Conservation (phyloP, 176 grass and related monocot species). For the Lolium perenne region DNA sequence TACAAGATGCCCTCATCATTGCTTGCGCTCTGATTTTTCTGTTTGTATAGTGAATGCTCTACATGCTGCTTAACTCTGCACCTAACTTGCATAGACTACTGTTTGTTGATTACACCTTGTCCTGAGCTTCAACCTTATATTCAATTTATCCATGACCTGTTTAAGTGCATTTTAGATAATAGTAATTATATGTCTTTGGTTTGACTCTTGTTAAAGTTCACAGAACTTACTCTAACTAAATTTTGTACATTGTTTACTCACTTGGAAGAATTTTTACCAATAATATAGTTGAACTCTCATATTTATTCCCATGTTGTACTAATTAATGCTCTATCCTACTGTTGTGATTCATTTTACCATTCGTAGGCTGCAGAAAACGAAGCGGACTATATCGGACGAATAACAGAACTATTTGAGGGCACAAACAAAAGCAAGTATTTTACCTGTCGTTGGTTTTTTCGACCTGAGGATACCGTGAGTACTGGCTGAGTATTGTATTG, state of each 20-base stretch:
- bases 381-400: constrained; percentile 74
- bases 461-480: constrained; percentile 73
- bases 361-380: constrained; percentile 62
- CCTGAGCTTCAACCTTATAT: not conserved
- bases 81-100: not conserved
- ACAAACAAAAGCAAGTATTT: constrained; percentile 54
- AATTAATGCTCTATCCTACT: not conserved
- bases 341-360: not conserved
- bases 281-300: not conserved
- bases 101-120: not conserved
- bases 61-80: not conserved
- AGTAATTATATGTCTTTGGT: too few relatives aligned
- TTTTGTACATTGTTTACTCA: not conserved
- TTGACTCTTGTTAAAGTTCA: not conserved
- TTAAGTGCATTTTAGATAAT: not conserved
- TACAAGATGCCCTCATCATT: not conserved
- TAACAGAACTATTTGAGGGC: constrained; percentile 78
- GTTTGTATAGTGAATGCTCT: not conserved
- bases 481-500: not conserved
- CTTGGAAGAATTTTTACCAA: not conserved
- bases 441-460: constrained; percentile 80
- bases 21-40: too few relatives aligned
- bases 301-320: not conserved
- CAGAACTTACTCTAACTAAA: not conserved
- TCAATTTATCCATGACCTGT: not conserved